A percentile compares a stretch with the other conserved stretches of the same genome.
Conservation (phyloP, 257 asterid species). For the Nicotiana benthamiana region DNA sequence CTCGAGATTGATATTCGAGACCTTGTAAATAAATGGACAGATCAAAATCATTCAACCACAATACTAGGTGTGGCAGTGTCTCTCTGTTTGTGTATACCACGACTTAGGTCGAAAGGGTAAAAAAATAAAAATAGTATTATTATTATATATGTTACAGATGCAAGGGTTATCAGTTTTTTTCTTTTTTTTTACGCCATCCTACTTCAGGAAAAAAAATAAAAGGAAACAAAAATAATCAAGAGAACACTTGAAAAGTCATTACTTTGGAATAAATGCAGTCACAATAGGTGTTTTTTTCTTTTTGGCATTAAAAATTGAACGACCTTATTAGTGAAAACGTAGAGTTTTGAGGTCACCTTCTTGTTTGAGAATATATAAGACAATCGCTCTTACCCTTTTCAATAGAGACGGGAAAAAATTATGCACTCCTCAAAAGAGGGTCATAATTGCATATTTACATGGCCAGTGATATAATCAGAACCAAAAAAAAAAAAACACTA, state of each 20-base stretch:
- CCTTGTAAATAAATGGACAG: background rate
- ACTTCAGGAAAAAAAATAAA: background rate
- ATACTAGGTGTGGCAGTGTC: background rate
- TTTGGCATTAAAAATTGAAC: background rate
- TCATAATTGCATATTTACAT: background rate
- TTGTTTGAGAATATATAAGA: background rate
- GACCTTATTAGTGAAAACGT: background rate
- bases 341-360: background rate
- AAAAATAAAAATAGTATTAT: background rate
- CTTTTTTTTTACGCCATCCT: background rate
- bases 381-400: background rate
- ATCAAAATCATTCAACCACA: background rate
- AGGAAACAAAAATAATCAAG: background rate
- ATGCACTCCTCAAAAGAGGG: background rate
- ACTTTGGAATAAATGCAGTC: background rate
- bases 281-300: background rate
- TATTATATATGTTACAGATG: background rate
- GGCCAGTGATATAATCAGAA: background rate
- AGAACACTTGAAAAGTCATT: background rate
- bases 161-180: background rate
- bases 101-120: background rate
- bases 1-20: background rate
- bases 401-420: background rate
- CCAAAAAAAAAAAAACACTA: no score
- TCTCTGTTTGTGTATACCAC: background rate